A percentile compares a stretch with the other conserved stretches of the same genome.
Evolutionary conservation across 2,329 filamentous ascomycete genomes (phyloP).

Genomic region (Verticillium dahliae): DNA sequence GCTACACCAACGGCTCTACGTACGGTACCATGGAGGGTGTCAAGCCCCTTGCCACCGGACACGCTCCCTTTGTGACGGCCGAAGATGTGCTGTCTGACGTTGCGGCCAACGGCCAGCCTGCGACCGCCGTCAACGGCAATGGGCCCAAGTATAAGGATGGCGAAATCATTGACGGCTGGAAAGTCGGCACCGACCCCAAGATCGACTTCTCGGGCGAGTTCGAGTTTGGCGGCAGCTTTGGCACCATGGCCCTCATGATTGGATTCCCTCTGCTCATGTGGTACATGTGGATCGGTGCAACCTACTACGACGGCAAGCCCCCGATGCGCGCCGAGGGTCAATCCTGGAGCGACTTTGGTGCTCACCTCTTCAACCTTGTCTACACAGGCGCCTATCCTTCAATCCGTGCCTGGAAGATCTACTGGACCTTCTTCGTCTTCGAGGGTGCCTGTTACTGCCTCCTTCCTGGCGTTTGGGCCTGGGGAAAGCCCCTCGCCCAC

Average conservation of each 20-base stretch:
- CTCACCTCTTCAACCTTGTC: slow-evolving; percentile 58
- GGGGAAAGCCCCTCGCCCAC: slow-evolving; percentile 82
- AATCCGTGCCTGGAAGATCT: slow-evolving; percentile 79
- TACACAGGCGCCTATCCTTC: slow-evolving; percentile 83
- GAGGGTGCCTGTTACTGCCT: slow-evolving; percentile 78
- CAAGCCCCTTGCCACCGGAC: background rate
- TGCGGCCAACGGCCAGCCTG: slow-evolving; percentile 9
- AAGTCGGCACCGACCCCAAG: slow-evolving; percentile 52
- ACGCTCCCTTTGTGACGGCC: background rate
- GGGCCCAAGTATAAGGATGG: slow-evolving; percentile 10
- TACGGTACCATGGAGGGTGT: slow-evolving; percentile 4
- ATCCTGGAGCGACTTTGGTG: slow-evolving; percentile 57
- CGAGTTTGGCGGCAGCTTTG: slow-evolving; percentile 77
- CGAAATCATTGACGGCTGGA: slow-evolving; percentile 48
- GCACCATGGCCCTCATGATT: slow-evolving; percentile 74
- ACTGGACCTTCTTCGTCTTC: slow-evolving; percentile 88
- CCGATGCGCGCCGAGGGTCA: slow-evolving; percentile 59
- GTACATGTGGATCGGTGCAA: slow-evolving; percentile 91
- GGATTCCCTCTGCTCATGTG: slow-evolving; percentile 85
- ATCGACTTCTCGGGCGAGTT: slow-evolving; percentile 56
- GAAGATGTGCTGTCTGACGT: background rate
- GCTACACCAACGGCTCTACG: slow-evolving; percentile 9
- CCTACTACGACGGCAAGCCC: slow-evolving; percentile 73
- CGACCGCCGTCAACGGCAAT: background rate
- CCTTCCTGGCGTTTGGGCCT: slow-evolving; percentile 79